Evolutionary conservation across 2,329 filamentous ascomycete species (phyloP).

Genomic region (Hymenoscyphus fructigenus): DNA sequence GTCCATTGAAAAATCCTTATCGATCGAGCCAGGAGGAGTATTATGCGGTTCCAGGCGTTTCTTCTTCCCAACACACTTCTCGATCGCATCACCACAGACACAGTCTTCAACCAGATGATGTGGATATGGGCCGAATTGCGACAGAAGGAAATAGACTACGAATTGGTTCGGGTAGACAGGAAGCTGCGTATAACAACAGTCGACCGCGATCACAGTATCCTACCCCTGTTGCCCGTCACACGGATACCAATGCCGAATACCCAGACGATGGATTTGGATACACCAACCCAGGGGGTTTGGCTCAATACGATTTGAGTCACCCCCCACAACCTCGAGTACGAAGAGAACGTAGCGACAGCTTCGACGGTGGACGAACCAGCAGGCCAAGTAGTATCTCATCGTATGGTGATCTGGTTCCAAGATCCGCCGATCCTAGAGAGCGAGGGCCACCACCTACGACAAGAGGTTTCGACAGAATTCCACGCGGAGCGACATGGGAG

Average conservation of each 20-base stretch:
- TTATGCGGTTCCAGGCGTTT: slow-evolving; percentile 58
- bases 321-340: slow-evolving; percentile 42
- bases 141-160: slow-evolving; percentile 25
- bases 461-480: slow-evolving; percentile 69
- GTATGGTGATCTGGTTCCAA: slow-evolving; percentile 31
- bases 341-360: slow-evolving; percentile 49
- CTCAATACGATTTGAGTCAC: slow-evolving; percentile 60
- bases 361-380: slow-evolving; percentile 45
- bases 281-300: slow-evolving; percentile 61
- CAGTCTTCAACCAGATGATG: slow-evolving; percentile 48
- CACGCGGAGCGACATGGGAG: slow-evolving; percentile 47
- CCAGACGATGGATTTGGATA: slow-evolving; percentile 60
- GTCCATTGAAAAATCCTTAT: slow-evolving; percentile 54
- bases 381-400: slow-evolving; percentile 34
- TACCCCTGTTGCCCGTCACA: slow-evolving; percentile 39
- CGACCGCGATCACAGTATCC: slow-evolving; percentile 27
- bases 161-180: slow-evolving; percentile 25
- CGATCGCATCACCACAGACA: slow-evolving; percentile 40
- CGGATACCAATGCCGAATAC: slow-evolving; percentile 44
- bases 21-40: slow-evolving; percentile 54
- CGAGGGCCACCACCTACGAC: slow-evolving; percentile 64
- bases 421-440: slow-evolving; percentile 43
- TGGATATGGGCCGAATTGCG: slow-evolving; percentile 41
- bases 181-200: slow-evolving; percentile 25
- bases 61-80: slow-evolving; percentile 48